Conservation (phyloP, 306 rosid genomes). For the Amphicarpaea edgeworthii region DNA sequence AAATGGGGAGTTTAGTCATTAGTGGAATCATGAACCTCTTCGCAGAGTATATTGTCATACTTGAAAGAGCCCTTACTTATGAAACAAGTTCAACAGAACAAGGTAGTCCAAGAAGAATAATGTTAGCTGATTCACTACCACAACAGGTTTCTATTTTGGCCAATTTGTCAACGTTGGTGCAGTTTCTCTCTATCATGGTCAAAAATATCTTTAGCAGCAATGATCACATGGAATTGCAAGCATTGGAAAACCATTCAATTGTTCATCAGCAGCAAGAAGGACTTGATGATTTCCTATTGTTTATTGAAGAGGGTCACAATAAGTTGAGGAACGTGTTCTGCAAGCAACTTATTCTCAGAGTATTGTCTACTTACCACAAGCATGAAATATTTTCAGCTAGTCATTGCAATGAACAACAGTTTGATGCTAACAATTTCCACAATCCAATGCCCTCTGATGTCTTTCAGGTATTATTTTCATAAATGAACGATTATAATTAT, state of each 20-base stretch:
- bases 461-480: slow-evolving; percentile 62
- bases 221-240: slow-evolving; percentile 39
- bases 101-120: slow-evolving; percentile 52
- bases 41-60: slow-evolving; percentile 57
- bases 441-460: slow-evolving; percentile 61
- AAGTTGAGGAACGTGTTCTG: slow-evolving; percentile 65
- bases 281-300: slow-evolving; percentile 53
- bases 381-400: slow-evolving; percentile 44
- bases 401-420: slow-evolving; percentile 45
- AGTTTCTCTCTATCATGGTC: slow-evolving; percentile 52
- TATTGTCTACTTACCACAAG: slow-evolving; percentile 45
- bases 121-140: slow-evolving; percentile 56
- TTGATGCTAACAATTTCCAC: slow-evolving; percentile 40
- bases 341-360: slow-evolving; percentile 54
- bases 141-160: slow-evolving; percentile 76
- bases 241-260: slow-evolving; percentile 37
- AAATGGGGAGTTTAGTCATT: slow-evolving; percentile 64
- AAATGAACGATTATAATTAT: too few species aligned
- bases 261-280: slow-evolving; percentile 52
- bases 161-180: slow-evolving; percentile 61
- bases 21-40: slow-evolving; percentile 61
- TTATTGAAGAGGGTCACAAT: slow-evolving; percentile 57
- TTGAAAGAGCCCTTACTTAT: slow-evolving; percentile 57
- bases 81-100: slow-evolving; percentile 46
- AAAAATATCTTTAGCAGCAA: slow-evolving; percentile 46